Base-by-base conservation (phyloP, 108 stramenopile genomes). In the Fistulifera pelliculosa region DNA sequence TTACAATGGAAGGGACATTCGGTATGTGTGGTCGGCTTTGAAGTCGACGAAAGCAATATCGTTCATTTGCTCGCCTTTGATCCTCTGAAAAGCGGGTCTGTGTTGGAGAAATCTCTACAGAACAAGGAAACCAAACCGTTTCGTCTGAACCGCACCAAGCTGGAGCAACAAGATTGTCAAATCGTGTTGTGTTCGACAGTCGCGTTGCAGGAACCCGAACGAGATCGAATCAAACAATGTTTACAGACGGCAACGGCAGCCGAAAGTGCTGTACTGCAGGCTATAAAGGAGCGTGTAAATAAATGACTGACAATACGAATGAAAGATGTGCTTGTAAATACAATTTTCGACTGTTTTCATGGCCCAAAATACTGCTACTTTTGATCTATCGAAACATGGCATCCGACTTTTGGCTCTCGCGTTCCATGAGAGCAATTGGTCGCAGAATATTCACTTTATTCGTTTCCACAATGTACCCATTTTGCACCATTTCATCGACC, bases 401-500 rank as follows among this genome's bases (percentile, higher is more conserved):
- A 47, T 89, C 89, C 41, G 78, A 85, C 61, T 86, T 87, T 54
- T 79, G 73, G 48, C 77, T 76, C 60, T 90, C 87, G 13, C 90
- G 75, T 60, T 93, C 90, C 75, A 96, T 85, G 54, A 96, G 63
- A 73, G 81, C 86, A 49, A 96, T 70, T 6, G 88, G 88, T 58
- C 85, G 68, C 54, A 96, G 61, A 31, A 94, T 70, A 58, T 95
- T 95, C 17, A 71, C 70, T 60, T 93, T 94, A 61, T 90, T 94
- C 10, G 92, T 94, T 48, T 96, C 95, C 15, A 93, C 89, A 55
- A 96, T 73, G 50, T 79, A 79, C 0, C 95, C 95, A 75, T 96
- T 94, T 80, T 86, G 81, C 8, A 96, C 93, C 95, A 96, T 96
- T 69, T 96, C 93, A 68, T 92, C 90, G 63, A 97, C 68, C 27